Evolutionary conservation across 1,284 basidiomycete genomes (phyloP), one percentile per base, ranked within the genome.

Genomic region (Cryptococcus deneoformans): DNA sequence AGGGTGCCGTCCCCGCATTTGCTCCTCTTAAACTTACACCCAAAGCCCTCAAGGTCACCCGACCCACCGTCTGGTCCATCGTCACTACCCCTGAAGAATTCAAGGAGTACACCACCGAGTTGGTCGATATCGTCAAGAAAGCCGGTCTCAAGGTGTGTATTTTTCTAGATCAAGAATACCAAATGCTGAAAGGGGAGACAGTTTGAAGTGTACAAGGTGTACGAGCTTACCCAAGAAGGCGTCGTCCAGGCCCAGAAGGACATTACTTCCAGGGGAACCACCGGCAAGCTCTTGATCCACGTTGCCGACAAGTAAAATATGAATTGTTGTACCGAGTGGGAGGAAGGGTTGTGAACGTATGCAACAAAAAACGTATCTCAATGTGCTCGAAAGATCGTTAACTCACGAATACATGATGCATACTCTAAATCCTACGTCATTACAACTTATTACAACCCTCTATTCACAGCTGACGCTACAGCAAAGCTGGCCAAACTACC

Each of bases 171-270:
- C 20, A 5, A 6, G 50, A 8, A 16, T 34, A 38, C 16, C 16
- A 14, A 5, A 35, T 24, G 16, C 40, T 43, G 35, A 16, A 49
- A 49, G 52, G 45, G 29, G 29, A 35, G 3, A n/a, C 56, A 71
- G 71, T 71, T 89, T 55, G 82, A 84, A 47, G 80, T 94, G 14
- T 85, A 86, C 77, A 84, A 87, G 60, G 87, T 87, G 53, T 98
- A 96, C 66, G 84, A 84, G 0, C 92, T 98, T 78, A 86, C 87
- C 0, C 84, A 85, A 0, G 87, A 94, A 57, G 92, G 90, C 0
- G 84, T 88, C 6, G 82, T 80, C 61, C 82, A 88, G 64, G 86
- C 92, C 0, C 93, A 98, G 67, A 80, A 72, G 3, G 93, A 96
- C 71, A 82, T 97, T 58, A 83, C 82, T 0, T 80, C 84, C n/a